Base-by-base conservation (phyloP, 192 early-diverging fungal genomes). In the Oehlia diaphana region DNA sequence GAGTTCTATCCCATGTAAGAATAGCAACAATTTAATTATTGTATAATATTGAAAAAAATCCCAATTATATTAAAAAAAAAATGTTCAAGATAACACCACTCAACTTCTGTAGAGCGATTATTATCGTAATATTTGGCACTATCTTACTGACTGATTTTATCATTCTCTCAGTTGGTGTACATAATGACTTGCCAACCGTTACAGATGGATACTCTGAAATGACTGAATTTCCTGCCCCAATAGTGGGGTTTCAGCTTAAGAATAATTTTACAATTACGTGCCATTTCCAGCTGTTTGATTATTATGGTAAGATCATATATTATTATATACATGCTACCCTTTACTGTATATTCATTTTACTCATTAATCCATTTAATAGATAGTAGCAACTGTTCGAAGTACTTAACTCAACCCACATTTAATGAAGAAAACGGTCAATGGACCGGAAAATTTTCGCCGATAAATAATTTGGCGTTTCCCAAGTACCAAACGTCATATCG, bases 391-490 rank as follows among this genome's bases (percentile, higher is more conserved):
- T 69, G 67, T 37, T 33, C 67, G 4, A 6, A 69, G 35, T 21
- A 69, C 21, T 6, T 69, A 10, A 69, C 67, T 69, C 67, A 69
- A 42, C 67, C 67, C 13, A 33, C 12, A 69, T 35, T 21, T 19
- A 33, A 39, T 69, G 23, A 21, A 14, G 2, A 0, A 16, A 65
- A 8, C 9, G 63, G 63, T 9, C 67, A 37, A 39, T 69, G 35
- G 28, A 69, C 67, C 21, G 67, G 67, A 21, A 69, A 69, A 37
- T 69, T 69, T 69, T 33, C 13, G 1, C 67, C 67, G 39, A 42
- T 42, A 69, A 69, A 69, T 33, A 23, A 39, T 10, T 21, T 33
- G 13, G 3, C 28, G 2, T 69, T 69, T 69, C 67, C 67, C 13
- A 69, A 2, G 31, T 1, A 33, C 37, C 13, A 69, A 21, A 69